Evolutionary conservation across 495 filamentous ascomycete genomes (phyloP), one percentile per base, ranked within the genome.

Genomic region (Haplographium delicatum): DNA sequence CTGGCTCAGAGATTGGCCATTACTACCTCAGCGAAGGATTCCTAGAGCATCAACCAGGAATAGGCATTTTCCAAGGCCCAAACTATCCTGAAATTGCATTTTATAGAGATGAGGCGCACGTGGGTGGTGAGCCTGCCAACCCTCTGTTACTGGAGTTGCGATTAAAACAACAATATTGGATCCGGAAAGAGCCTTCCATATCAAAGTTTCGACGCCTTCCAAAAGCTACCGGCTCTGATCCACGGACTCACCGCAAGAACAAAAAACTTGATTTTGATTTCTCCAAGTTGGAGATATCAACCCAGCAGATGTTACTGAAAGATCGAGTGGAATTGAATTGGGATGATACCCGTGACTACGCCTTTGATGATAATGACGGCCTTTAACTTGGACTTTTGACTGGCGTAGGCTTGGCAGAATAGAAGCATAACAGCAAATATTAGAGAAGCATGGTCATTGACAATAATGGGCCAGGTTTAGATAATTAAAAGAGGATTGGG

Each of bases 51-150:
- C 62, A 68, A 23, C 58, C 57, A 0, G 47, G 74, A 37, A 66
- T 74, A 16, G 75, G 74, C 16, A 69, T 59, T 4, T 59, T 76
- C 2, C 68, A 80, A 35, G 75, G 75, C 0, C 65, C 65, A 0
- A 62, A 64, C 9, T 80, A 78, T 39, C 33, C 54, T 0, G 60
- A 65, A 9, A 69, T 67, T 0, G 57, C 59, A 2, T 44, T 55
- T 5, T 58, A 38, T 34, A 15, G 44, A 5, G 26, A 25, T n/a
- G 67, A 75, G 35, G 62, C 64, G 0, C 75, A 79, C 37, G 28
- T 68, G 0, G 44, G 68, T 5, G 54, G 57, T 4, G 63, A 75
- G 35, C 50, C 57, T 0, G 28, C 25, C 18, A 54, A 51, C 22
- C 69, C 68, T 15, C 58, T 79, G 7, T 54, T 68, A 15, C 54